Percentiles rank a stretch among this genome's conserved stretches.
phyloP scores from a whole-genome alignment of 2,329 filamentous ascomycete genomes.

The Penicillium hordei region DNA sequence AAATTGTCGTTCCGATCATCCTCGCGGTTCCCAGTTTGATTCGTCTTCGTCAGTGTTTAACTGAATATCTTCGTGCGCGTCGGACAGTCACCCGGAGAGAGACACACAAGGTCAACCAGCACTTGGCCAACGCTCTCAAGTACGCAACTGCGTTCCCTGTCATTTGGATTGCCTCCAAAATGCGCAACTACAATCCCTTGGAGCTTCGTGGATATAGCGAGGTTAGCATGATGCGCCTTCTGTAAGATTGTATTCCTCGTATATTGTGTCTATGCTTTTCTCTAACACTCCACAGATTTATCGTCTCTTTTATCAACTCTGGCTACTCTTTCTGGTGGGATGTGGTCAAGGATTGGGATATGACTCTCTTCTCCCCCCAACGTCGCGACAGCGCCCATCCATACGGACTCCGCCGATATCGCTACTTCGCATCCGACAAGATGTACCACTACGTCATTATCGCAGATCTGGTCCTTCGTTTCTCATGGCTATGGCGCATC shows the following conservation, averaged over 20 bases:
- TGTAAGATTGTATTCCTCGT: slow-evolving; percentile 41
- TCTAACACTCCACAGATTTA: slow-evolving; percentile 56
- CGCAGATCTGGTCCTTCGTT: slow-evolving; percentile 77
- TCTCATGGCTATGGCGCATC: slow-evolving; percentile 88
- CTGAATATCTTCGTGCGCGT: slow-evolving; percentile 75
- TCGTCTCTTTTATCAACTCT: slow-evolving; percentile 76
- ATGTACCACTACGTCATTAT: slow-evolving; percentile 81
- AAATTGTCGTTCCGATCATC: slow-evolving; percentile 76
- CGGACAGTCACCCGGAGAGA: slow-evolving; percentile 47
- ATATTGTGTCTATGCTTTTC: background rate
- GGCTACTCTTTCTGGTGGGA: slow-evolving; percentile 99
- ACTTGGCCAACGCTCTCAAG: slow-evolving; percentile 90
- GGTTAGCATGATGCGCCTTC: slow-evolving; percentile 55
- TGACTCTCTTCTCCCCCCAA: slow-evolving; percentile 70
- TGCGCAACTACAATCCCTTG: slow-evolving; percentile 60
- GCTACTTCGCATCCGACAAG: slow-evolving; percentile 68
- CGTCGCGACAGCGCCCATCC: slow-evolving; percentile 66
- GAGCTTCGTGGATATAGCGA: slow-evolving; percentile 54
- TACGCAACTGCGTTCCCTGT: slow-evolving; percentile 95
- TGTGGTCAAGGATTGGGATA: slow-evolving; percentile 92
- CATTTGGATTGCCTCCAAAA: slow-evolving; percentile 73
- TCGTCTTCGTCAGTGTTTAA: slow-evolving; percentile 86
- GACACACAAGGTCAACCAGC: slow-evolving; percentile 74
- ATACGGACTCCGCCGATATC: slow-evolving; percentile 72
- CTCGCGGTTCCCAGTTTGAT: slow-evolving; percentile 81